Base-by-base conservation (phyloP, 306 rosid genomes). In the Adenanthera pavonina region DNA sequence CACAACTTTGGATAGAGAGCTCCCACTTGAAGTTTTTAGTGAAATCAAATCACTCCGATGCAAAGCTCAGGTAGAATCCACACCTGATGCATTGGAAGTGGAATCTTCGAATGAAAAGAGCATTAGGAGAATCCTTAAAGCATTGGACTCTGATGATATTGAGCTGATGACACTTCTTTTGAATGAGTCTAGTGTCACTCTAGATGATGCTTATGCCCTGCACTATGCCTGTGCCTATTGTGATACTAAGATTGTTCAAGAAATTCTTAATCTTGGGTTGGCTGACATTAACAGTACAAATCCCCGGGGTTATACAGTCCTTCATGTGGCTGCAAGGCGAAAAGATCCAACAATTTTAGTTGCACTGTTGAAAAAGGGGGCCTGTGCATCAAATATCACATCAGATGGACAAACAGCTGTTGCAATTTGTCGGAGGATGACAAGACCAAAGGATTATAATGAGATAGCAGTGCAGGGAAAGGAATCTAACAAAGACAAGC, bases 241-340 rank as follows among this genome's bases (percentile, higher is more conserved):
- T 64, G 98, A 93, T 79, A 89, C 92, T 72, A 95, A 93, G 90
- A 87, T 95, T 70, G 86, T 95, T 71, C 89, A 90, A 68, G 96
- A 89, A 79, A 87, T 95, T 79, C 98, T 95, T 67, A 59, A 76
- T 80, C 81, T 92, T 41, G 84, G 80, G 34, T 66, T 66, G 86
- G 94, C 91, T 8, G 77, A 89, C 82, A 51, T 89, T 85, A 87
- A 87, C 76, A 92, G 56, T 36, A 84, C 72, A 43, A 92, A 91
- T 79, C 40, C 81, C 0, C 83, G 97, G 6, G 97, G 97, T 35
- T 88, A 89, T 72, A 85, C 96, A 0, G 91, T 89, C 70, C 97
- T 93, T 61, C 99, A 95, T 53, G 86, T 93, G 81, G 99, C 98
- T 19, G 98, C 99, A 41, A 89, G 96, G 82, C 91, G 99, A 16